Percentiles rank a stretch among this genome's conserved stretches.
These are phyloP conservation scores for Salmacisia buchloeana DNA, from an alignment of 1,284 basidiomycete genomes.

Conservation along the genomic window DNA sequence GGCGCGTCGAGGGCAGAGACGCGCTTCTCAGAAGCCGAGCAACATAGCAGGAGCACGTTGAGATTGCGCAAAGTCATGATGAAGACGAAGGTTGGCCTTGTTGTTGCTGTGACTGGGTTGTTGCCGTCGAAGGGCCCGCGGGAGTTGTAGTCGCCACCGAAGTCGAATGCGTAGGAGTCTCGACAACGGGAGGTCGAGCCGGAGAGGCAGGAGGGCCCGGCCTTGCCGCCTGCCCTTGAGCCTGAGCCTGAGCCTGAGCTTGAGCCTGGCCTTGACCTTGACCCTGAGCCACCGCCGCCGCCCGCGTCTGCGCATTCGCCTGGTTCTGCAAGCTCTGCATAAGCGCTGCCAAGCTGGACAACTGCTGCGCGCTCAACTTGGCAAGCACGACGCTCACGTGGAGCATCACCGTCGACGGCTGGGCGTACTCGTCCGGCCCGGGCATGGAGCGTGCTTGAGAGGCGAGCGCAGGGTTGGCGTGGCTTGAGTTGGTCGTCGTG, in stretches of 20 bases:
- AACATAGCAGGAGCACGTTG: too few relatives aligned
- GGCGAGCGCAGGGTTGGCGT: background rate
- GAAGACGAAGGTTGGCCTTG: background rate
- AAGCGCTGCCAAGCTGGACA: conserved; percentile 39
- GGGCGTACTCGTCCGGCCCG: conserved; percentile 13
- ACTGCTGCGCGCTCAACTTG: conserved; percentile 38
- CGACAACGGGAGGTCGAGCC: too few relatives aligned
- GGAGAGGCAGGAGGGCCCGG: too few relatives aligned
- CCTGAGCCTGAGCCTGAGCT: background rate
- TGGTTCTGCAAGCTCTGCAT: conserved; percentile 45
- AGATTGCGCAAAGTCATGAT: too few relatives aligned
- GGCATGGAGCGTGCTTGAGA: background rate
- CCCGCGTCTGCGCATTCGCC: conserved; percentile 20
- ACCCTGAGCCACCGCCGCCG: background rate
- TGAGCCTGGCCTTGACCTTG: background rate
- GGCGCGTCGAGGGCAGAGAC: too few relatives aligned
- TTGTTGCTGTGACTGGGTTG: background rate
- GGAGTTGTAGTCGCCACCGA: too few relatives aligned
- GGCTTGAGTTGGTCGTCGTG: conserved; percentile 19
- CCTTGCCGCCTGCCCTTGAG: background rate
- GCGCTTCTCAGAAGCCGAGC: too few relatives aligned
- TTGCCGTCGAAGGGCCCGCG: background rate
- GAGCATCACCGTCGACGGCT: conserved; percentile 29
- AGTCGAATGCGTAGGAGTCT: too few relatives aligned
- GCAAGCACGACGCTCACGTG: conserved; percentile 45